phyloP scores from a whole-genome alignment of 2,329 filamentous ascomycete species.

The Coniella lustricola region DNA sequence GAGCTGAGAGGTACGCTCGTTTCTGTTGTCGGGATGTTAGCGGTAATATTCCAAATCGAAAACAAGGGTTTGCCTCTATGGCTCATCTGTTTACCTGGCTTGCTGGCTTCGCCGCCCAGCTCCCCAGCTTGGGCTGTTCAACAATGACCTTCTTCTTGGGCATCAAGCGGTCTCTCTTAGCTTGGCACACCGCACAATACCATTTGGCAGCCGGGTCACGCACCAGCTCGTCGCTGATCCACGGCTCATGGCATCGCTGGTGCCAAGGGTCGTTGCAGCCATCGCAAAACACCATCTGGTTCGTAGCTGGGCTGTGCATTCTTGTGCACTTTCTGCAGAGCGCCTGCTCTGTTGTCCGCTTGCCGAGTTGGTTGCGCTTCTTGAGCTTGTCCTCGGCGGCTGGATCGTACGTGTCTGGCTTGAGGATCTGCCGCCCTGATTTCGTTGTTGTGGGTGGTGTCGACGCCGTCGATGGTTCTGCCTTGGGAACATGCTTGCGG shows the following conservation, averaged over 20 bases:
- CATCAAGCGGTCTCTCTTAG: conserved; percentile 29
- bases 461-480: conserved; percentile 18
- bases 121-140: conserved; percentile 15
- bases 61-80: neutral
- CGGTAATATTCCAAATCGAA: no score
- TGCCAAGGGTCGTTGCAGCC: conserved; percentile 75
- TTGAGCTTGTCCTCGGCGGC: conserved; percentile 37
- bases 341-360: conserved; percentile 52
- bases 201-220: conserved; percentile 61
- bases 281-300: conserved; percentile 82
- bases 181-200: conserved; percentile 59
- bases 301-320: conserved; percentile 63
- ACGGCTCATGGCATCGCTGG: conserved; percentile 72
- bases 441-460: conserved; percentile 62
- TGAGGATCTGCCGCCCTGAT: conserved; percentile 65
- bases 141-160: conserved; percentile 17
- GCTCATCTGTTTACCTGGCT: conserved; percentile 29
- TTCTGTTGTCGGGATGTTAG: conserved; percentile 34
- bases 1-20: conserved; percentile 53
- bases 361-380: conserved; percentile 41
- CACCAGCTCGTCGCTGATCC: conserved; percentile 63
- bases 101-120: conserved; percentile 31
- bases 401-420: conserved; percentile 57
- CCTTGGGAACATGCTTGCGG: conserved; percentile 16
- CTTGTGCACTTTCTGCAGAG: conserved; percentile 68